phyloP scores from a whole-genome alignment of 768 basidiomycete species.

The Solioccasus polychromus region DNA sequence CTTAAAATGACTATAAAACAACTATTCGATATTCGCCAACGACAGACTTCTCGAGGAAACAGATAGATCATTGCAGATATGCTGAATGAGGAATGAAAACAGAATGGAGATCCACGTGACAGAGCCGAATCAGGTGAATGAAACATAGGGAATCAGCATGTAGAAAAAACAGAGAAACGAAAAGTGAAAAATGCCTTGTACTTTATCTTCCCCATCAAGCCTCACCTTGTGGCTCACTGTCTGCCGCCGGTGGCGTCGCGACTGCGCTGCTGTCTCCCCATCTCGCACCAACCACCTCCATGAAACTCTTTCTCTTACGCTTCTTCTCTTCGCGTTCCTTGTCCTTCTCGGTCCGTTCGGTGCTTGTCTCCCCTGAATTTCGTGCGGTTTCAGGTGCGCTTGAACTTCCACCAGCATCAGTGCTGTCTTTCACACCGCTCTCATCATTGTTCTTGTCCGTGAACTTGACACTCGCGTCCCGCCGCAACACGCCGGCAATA shows the following conservation, averaged over 20 bases:
- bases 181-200: background rate
- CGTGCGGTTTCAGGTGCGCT: slow-evolving; percentile 42
- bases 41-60: slow-evolving; percentile 2
- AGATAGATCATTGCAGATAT: slow-evolving; percentile 10
- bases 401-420: slow-evolving; percentile 19
- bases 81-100: slow-evolving; percentile 11
- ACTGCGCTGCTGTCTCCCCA: slow-evolving; percentile 23
- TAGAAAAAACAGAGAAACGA: slow-evolving; percentile 7
- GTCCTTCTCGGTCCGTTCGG: slow-evolving; percentile 47
- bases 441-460: slow-evolving; percentile 39
- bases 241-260: slow-evolving; percentile 37
- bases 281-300: slow-evolving; percentile 36
- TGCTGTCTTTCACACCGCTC: slow-evolving; percentile 14
- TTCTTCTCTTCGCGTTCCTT: slow-evolving; percentile 58
- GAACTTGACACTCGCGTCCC: slow-evolving; percentile 34
- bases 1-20: slow-evolving; percentile 20
- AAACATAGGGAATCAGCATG: slow-evolving; percentile 5
- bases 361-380: slow-evolving; percentile 47
- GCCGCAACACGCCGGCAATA: slow-evolving; percentile 28
- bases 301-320: slow-evolving; percentile 59
- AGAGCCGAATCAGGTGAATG: slow-evolving; percentile 7
- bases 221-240: slow-evolving; percentile 13
- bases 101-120: slow-evolving; percentile 7
- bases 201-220: slow-evolving; percentile 10
- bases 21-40: slow-evolving; percentile 10